Conservation (phyloP, 352 stramenopile species). For the Phytophthora chlamydospora region DNA sequence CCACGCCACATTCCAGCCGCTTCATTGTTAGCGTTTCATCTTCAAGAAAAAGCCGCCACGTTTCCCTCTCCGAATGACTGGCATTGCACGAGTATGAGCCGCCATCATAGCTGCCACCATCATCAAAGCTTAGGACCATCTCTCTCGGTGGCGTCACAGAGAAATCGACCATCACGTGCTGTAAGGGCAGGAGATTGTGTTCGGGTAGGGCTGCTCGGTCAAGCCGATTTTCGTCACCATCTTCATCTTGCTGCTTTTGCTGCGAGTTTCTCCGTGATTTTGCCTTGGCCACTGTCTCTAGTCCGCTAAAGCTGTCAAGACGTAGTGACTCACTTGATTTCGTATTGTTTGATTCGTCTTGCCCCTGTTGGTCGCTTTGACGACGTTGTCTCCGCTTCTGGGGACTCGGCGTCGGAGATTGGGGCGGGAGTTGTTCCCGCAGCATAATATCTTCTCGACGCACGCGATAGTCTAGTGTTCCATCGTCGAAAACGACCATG, state of each 20-base stretch:
- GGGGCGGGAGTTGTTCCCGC: slow-evolving; percentile 15
- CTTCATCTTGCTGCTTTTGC: slow-evolving; percentile 1
- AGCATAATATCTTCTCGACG: slow-evolving; percentile 72
- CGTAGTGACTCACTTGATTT: slow-evolving; percentile 9
- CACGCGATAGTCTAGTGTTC: slow-evolving; percentile 72
- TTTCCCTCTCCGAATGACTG: slow-evolving; percentile 5
- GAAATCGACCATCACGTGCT: slow-evolving; percentile 61
- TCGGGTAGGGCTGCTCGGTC: slow-evolving; percentile 19
- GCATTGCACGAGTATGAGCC: slow-evolving; percentile 1
- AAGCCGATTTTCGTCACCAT: slow-evolving; percentile 2
- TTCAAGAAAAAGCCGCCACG: slow-evolving; percentile 41
- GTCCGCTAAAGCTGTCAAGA: slow-evolving; percentile 10
- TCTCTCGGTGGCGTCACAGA: slow-evolving; percentile 45
- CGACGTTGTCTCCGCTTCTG: slow-evolving; percentile 5
- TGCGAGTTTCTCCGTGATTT: slow-evolving; percentile 10
- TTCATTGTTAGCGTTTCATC: slow-evolving; percentile 62
- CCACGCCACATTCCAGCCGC: slow-evolving; percentile 74
- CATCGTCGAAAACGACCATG: slow-evolving; percentile 84
- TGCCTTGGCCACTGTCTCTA: neutral
- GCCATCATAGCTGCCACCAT: slow-evolving; percentile 1
- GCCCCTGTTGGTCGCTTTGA: slow-evolving; percentile 4
- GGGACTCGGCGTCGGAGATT: neutral
- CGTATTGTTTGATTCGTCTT: slow-evolving; percentile 6
- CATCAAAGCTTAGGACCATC: slow-evolving; percentile 38
- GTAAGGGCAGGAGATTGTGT: slow-evolving; percentile 15